Conservation (phyloP, 441 rosid genomes). For the Hura crepitans region DNA sequence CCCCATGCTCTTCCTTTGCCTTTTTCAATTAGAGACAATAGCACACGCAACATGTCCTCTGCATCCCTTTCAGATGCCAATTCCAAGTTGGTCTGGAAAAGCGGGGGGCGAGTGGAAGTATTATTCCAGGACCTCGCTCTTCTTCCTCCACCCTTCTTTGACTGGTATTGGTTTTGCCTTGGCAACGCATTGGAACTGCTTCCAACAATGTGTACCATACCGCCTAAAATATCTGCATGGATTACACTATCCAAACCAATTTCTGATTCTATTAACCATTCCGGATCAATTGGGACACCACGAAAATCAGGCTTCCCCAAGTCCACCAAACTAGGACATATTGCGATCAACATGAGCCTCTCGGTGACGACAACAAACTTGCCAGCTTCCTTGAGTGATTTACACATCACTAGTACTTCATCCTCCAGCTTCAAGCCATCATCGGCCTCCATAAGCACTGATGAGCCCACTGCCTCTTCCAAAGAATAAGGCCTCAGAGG, state of each 20-base stretch:
- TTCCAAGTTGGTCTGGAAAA: constrained; percentile 68
- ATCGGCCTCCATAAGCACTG: constrained; percentile 61
- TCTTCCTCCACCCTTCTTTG: constrained; percentile 39
- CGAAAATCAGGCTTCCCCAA: constrained; percentile 59
- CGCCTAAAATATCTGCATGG: constrained; percentile 53
- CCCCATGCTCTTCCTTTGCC: constrained; percentile 61
- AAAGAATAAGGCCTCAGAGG: constrained; percentile 84
- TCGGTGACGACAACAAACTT: constrained; percentile 60
- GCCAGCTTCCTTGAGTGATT: constrained; percentile 66
- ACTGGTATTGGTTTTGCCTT: constrained; percentile 55
- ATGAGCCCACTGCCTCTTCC: constrained; percentile 88
- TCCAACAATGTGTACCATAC: constrained; percentile 72
- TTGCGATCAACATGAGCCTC: constrained; percentile 53
- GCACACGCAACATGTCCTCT: constrained; percentile 40
- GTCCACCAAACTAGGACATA: constrained; percentile 66
- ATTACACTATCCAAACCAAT: constrained; percentile 72
- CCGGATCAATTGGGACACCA: constrained; percentile 63
- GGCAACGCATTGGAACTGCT: constrained; percentile 63
- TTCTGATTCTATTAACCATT: constrained; percentile 74
- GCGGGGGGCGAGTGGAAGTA: constrained; percentile 60
- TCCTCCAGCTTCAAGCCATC: constrained; percentile 59
- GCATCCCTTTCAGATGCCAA: constrained; percentile 54
- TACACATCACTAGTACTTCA: constrained; percentile 62
- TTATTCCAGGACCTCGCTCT: constrained; percentile 52
- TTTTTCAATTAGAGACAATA: constrained; percentile 56